Percentiles rank a stretch among this genome's conserved stretches.
phyloP scores from a whole-genome alignment of 176 grass and related monocot species.

The Hordeum marinum region DNA sequence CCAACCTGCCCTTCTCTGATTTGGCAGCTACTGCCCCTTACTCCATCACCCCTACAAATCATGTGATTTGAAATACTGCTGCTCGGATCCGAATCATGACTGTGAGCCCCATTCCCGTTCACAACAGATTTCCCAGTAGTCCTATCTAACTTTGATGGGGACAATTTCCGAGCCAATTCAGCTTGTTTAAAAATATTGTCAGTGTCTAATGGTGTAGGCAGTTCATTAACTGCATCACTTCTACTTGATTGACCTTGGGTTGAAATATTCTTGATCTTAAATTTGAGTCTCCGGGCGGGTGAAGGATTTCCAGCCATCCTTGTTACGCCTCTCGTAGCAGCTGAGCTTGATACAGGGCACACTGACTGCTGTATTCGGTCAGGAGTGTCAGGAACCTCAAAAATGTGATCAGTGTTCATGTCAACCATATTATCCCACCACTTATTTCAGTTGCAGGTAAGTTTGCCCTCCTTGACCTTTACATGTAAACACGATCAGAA shows the following conservation, averaged over 20 bases:
- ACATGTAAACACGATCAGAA: conserved; percentile 1
- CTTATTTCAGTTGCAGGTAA: conserved; percentile 9
- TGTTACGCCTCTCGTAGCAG: conserved; percentile 20
- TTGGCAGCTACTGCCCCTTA: not conserved
- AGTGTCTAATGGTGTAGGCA: conserved; percentile 1
- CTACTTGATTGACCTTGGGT: conserved; percentile 14
- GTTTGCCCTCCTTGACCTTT: not conserved
- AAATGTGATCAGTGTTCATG: conserved; percentile 51
- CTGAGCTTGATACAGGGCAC: conserved; percentile 19
- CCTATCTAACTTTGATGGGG: not conserved
- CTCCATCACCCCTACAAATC: conserved; percentile 11
- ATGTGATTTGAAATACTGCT: conserved; percentile 15
- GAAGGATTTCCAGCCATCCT: conserved; percentile 8
- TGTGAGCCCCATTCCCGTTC: conserved; percentile 20
- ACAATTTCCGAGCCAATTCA: conserved; percentile 19
- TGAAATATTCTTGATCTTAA: conserved; percentile 23
- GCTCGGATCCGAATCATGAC: conserved; percentile 14
- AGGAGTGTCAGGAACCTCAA: conserved; percentile 77
- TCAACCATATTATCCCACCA: conserved; percentile 11
- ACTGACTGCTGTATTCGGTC: conserved; percentile 40
- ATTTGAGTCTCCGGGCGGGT: not conserved
- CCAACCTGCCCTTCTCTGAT: conserved; percentile 11
- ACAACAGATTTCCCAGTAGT: conserved; percentile 9
- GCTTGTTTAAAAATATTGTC: conserved; percentile 35
- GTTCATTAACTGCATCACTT: not conserved